Conservation (phyloP, 2,329 filamentous ascomycete species). For the Ophiobolus disseminans region DNA sequence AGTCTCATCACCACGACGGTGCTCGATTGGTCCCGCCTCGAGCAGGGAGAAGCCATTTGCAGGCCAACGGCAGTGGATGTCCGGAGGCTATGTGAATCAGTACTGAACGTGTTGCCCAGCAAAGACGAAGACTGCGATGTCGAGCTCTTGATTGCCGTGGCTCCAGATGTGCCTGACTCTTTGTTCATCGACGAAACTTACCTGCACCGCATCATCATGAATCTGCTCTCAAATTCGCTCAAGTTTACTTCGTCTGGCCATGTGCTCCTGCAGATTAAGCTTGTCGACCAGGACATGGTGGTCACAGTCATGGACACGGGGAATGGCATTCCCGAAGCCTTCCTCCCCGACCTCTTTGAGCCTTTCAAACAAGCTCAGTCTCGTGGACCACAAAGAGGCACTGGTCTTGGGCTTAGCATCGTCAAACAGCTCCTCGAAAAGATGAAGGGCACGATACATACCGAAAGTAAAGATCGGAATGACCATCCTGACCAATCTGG, state of each 20-base stretch:
- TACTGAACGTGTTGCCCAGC: background rate
- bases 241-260: background rate
- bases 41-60: background rate
- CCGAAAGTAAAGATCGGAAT: background rate
- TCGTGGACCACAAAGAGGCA: background rate
- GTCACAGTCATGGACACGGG: background rate
- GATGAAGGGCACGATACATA: background rate
- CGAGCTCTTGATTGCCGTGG: background rate
- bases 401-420: background rate
- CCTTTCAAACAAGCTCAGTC: background rate
- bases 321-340: background rate
- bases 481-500: background rate
- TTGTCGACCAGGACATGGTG: background rate
- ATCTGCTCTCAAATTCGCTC: background rate
- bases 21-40: background rate
- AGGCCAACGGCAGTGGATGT: background rate
- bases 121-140: background rate
- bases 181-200: conserved; percentile 1
- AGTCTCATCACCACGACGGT: background rate
- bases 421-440: background rate
- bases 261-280: background rate
- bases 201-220: background rate
- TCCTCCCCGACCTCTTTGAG: background rate
- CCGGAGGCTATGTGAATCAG: background rate
- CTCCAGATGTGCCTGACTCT: background rate